Base-by-base conservation (phyloP, 192 early-diverging fungal species). In the Helicostylum pulchrum region DNA sequence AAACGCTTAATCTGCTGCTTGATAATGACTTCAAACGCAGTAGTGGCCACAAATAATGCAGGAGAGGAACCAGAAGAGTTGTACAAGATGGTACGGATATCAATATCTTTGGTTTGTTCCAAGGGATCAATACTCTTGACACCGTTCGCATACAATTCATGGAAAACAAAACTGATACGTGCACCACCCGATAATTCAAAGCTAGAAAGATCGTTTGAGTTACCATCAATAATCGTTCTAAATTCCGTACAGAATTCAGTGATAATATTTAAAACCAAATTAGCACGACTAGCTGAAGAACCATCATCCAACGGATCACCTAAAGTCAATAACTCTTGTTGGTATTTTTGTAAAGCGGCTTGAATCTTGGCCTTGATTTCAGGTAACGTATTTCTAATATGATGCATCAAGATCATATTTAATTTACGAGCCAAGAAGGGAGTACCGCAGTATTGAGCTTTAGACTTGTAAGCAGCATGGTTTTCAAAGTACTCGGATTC, bases 331-430 rank as follows among this genome's bases (percentile, higher is more conserved):
- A 99, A 88, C 75, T 99, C 96, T 57, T 79, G 73, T 55, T 83
- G 82, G 75, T 98, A 97, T 69, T 95, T 95, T 21, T 77, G 73
- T 39, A 99, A 71, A 4, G 91, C 85, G 4, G 89, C 81, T 49
- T 90, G 82, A 51, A 99, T 97, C 79, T 97, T 98, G 20, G 94
- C 87, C 73, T 99, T 99, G 72, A 99, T 99, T 67, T 99, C 98
- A 15, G 98, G 98, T 23, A 99, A 78, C 17, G 95, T 99, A 69
- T 91, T 94, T 59, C 90, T 88, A 77, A 99, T 99, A 75, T 99
- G 98, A 83, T 99, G 94, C 95, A 98, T 99, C 61, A 99, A 83
- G 54, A 99, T 94, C 88, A 97, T 89, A 77, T 97, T 99, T 14
- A 99, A 83, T 76, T 93, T 95, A 58, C 95, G 81, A 17, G 96